Base-by-base conservation (phyloP, 2,329 filamentous ascomycete species). In the Fusarium pseudocircinatum region DNA sequence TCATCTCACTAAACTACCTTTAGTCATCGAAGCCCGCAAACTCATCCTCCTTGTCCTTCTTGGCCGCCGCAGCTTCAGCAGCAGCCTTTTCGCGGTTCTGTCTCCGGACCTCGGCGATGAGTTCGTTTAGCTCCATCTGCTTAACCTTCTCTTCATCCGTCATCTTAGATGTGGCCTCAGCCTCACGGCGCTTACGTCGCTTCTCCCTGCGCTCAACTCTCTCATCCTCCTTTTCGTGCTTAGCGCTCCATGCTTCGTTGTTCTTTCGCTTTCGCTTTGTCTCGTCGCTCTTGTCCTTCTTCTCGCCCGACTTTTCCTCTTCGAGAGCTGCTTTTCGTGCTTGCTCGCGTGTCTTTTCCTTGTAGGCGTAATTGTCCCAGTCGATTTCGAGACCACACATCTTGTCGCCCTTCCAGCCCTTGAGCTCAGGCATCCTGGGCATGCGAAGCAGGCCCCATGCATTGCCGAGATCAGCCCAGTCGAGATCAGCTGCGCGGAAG, bases 401-500 rank as follows among this genome's bases (percentile, higher is more conserved):
- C 70, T 88, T 87, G 79, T 94, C 92, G 9, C 92, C 92, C 18
- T 90, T 87, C 85, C 93, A 96, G 2, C 86, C 88, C 77, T 91
- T 92, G 60, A 94, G 84, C 81, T 99, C 96, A 0, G 96, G 96
- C 96, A 99, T 99, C 79, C 93, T 94, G 8, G 96, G 96, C 72
- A 98, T 87, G 57, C 91, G 91, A 5, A 98, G 86, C 2, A 99
- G 86, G 4, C 94, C 96, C 94, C 96, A 99, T 2, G 92, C 93
- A 60, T 90, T 87, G 2, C 91, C 96, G 2, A 96, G 86, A 60
- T 95, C 92, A 10, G 88, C 84, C 96, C 96, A 99, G 81, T 97
- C 92, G 22, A 98, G 86, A 77, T 97, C 94, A 7, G 87, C 82
- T 5, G 94, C 85, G 16, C 93, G 90, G 85, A 99, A 99, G 75